Evolutionary conservation across 495 filamentous ascomycete genomes (phyloP).

Genomic region (Talaromyces stipitatus): DNA sequence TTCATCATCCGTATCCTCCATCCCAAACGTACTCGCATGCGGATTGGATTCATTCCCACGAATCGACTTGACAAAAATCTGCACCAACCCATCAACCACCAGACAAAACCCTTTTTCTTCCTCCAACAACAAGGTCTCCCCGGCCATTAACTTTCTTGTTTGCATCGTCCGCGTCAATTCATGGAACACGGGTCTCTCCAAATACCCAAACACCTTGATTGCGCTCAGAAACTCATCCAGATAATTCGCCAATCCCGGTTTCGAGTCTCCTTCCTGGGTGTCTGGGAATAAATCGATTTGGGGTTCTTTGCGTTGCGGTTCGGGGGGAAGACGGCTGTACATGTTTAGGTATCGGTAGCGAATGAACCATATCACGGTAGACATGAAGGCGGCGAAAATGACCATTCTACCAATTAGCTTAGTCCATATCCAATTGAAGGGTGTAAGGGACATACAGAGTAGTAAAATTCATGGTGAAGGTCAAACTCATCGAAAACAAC

Average conservation of each 20-base stretch:
- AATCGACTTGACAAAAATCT: conserved; percentile 94
- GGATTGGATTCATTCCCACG: conserved; percentile 35
- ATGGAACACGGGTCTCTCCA: conserved; percentile 94
- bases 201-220: conserved; percentile 98
- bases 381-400: conserved; percentile 66
- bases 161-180: conserved; percentile 98
- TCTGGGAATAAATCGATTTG: conserved; percentile 93
- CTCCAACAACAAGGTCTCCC: conserved; percentile 88
- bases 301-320: conserved; percentile 93
- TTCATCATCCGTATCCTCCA: conserved; percentile 50
- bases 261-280: conserved; percentile 79
- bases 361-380: conserved; percentile 84
- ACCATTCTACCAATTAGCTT: conserved; percentile 49
- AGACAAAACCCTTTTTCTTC: conserved; percentile 98
- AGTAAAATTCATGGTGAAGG: conserved; percentile 97
- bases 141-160: conserved; percentile 89
- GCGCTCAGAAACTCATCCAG: conserved; percentile 96
- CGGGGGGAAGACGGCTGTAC: conserved; percentile 86
- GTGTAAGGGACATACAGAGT: conserved; percentile 62
- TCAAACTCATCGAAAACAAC: conserved; percentile 89
- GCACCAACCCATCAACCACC: conserved; percentile 92
- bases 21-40: conserved; percentile 12
- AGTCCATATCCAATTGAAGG: neutral
- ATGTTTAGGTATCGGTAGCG: conserved; percentile 91
- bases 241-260: conserved; percentile 87